These are phyloP conservation scores for Smallanthus sonchifolius DNA, from an alignment of 129 eudicot species.

Conservation along the genomic window DNA sequence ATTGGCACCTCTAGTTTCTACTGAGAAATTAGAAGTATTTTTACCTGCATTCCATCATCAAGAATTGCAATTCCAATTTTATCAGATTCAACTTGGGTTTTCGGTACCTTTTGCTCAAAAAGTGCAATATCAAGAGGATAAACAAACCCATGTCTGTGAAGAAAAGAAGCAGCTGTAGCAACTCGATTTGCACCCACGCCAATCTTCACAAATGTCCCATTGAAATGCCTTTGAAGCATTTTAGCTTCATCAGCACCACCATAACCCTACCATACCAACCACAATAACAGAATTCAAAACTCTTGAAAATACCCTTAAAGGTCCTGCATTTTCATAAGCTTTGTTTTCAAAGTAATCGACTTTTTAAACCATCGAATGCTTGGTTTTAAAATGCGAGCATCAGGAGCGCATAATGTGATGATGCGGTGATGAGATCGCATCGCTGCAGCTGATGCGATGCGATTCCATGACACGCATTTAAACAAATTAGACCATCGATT, in stretches of 20 bases:
- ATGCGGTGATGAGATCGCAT: too few relatives aligned
- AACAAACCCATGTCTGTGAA: slow-evolving; percentile 42
- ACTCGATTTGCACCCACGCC: slow-evolving; percentile 83
- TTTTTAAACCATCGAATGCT: not conserved
- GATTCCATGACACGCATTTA: too few relatives aligned
- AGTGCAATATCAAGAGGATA: slow-evolving; percentile 11
- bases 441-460: too few relatives aligned
- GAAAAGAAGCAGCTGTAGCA: slow-evolving; percentile 47
- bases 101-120: slow-evolving; percentile 14
- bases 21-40: not conserved
- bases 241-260: slow-evolving; percentile 91
- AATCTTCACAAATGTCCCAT: slow-evolving; percentile 51
- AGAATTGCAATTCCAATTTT: slow-evolving; percentile 58
- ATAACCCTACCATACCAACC: slow-evolving; percentile 70
- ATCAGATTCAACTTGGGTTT: slow-evolving; percentile 25
- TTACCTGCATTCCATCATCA: slow-evolving; percentile 99
- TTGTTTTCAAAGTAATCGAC: not conserved
- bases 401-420: too few relatives aligned
- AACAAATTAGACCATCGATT: too few relatives aligned
- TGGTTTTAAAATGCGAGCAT: too few relatives aligned
- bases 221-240: slow-evolving; percentile 78
- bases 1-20: not conserved
- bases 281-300: not conserved
- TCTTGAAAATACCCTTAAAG: not conserved
- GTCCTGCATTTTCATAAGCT: not conserved